phyloP scores from a whole-genome alignment of 2,329 filamentous ascomycete species.

The Penicillium nordicum region DNA sequence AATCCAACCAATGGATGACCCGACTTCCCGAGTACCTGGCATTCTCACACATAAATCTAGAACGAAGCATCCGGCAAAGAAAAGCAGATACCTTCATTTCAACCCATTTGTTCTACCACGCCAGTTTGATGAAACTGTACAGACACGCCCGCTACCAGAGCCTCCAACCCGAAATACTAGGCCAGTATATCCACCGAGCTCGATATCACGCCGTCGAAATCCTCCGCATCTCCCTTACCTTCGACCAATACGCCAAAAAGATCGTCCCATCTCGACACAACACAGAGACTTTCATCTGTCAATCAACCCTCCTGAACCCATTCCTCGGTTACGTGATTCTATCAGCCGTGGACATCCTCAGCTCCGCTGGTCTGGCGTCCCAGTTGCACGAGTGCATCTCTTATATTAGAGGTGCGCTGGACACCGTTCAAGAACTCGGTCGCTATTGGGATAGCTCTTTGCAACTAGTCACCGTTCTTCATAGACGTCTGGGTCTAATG shows the following conservation, averaged over 20 bases:
- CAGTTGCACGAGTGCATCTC: slow-evolving; percentile 53
- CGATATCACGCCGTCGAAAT: slow-evolving; percentile 53
- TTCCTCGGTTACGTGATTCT: slow-evolving; percentile 61
- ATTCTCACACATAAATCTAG: slow-evolving; percentile 57
- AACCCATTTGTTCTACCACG: slow-evolving; percentile 65
- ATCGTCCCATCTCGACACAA: slow-evolving; percentile 19
- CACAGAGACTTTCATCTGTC: slow-evolving; percentile 20
- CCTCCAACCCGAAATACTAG: slow-evolving; percentile 42
- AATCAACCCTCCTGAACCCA: slow-evolving; percentile 53
- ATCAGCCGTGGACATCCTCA: slow-evolving; percentile 64
- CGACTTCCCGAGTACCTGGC: slow-evolving; percentile 55
- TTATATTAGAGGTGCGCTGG: slow-evolving; percentile 52
- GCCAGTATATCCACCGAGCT: slow-evolving; percentile 49
- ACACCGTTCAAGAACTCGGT: slow-evolving; percentile 55
- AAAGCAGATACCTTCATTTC: slow-evolving; percentile 59
- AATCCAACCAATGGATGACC: slow-evolving; percentile 57
- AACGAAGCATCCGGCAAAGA: slow-evolving; percentile 51
- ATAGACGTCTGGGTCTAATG: slow-evolving; percentile 47
- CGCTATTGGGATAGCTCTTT: slow-evolving; percentile 59
- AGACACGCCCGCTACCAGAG: slow-evolving; percentile 53
- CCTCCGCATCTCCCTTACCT: slow-evolving; percentile 43
- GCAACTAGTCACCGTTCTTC: slow-evolving; percentile 50
- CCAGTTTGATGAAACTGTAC: slow-evolving; percentile 62
- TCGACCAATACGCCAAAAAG: slow-evolving; percentile 25
- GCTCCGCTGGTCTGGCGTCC: slow-evolving; percentile 55